Percentiles rank a stretch among this genome's conserved stretches.
These are phyloP conservation scores for Sphenostylis stenocarpa DNA, from an alignment of 306 rosid species.

Conservation along the genomic window DNA sequence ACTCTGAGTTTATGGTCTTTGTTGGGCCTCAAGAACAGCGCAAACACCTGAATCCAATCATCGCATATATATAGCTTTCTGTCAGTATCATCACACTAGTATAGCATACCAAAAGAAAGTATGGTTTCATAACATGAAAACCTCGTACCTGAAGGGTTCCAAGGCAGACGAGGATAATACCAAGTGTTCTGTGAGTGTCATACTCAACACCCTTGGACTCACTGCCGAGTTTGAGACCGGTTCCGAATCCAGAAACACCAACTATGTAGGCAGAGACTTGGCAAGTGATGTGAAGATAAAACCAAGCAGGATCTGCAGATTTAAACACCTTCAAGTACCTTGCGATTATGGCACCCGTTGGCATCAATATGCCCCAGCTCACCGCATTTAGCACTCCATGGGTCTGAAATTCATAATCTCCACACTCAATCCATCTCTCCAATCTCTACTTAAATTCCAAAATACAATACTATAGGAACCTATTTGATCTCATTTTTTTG, in stretches of 20 bases:
- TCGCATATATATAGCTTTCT: not conserved
- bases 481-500: not conserved
- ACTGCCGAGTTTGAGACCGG: slow-evolving; percentile 76
- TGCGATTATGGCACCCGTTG: slow-evolving; percentile 68
- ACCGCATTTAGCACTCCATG: slow-evolving; percentile 77
- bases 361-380: slow-evolving; percentile 86
- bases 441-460: not conserved
- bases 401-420: slow-evolving; percentile 43
- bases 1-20: slow-evolving; percentile 78
- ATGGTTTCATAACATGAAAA: not conserved
- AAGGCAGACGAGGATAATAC: slow-evolving; percentile 55
- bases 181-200: slow-evolving; percentile 55
- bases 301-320: slow-evolving; percentile 91
- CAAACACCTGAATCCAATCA: slow-evolving; percentile 60
- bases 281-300: slow-evolving; percentile 77
- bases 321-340: slow-evolving; percentile 80
- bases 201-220: slow-evolving; percentile 45
- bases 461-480: not conserved
- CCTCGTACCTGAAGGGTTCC: slow-evolving; percentile 83
- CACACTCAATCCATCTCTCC: not conserved
- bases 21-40: slow-evolving; percentile 85
- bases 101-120: not conserved
- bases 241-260: slow-evolving; percentile 85
- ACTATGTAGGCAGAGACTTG: slow-evolving; percentile 77
- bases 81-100: not conserved